Conservation (phyloP, 768 basidiomycete species). For the Boletus fagicola region DNA sequence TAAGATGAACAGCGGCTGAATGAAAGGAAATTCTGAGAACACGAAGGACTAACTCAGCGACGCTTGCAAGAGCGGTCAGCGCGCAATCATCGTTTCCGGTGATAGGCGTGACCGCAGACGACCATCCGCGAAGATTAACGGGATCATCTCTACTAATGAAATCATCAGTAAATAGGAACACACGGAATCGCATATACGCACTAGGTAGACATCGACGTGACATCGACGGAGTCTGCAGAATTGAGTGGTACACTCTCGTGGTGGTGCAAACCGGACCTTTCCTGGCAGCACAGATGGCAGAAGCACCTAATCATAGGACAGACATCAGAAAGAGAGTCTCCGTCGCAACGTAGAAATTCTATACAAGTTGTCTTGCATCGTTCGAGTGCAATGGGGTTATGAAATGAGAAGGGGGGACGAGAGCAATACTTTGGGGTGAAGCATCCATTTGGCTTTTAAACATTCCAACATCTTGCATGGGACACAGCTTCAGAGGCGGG, state of each 20-base stretch:
- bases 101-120: neutral
- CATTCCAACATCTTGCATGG: neutral
- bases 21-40: neutral
- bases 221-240: neutral
- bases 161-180: slow-evolving; percentile 4
- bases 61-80: neutral
- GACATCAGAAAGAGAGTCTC: neutral
- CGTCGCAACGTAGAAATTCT: neutral
- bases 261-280: neutral
- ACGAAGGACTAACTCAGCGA: slow-evolving; percentile 13
- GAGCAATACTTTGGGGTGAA: neutral
- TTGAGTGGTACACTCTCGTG: neutral
- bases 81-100: neutral
- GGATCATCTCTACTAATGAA: slow-evolving; percentile 1
- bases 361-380: slow-evolving; percentile 15
- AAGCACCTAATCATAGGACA: slow-evolving; percentile 2
- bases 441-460: slow-evolving; percentile 10
- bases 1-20: slow-evolving; percentile 2
- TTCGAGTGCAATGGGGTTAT: neutral
- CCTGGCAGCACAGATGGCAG: neutral
- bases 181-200: slow-evolving; percentile 6
- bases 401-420: neutral
- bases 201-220: neutral
- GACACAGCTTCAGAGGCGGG: slow-evolving; percentile 13
- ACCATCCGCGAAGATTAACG: neutral